Conservation (phyloP, 169 alveolate species). For the Plasmodium gallinaceum region DNA sequence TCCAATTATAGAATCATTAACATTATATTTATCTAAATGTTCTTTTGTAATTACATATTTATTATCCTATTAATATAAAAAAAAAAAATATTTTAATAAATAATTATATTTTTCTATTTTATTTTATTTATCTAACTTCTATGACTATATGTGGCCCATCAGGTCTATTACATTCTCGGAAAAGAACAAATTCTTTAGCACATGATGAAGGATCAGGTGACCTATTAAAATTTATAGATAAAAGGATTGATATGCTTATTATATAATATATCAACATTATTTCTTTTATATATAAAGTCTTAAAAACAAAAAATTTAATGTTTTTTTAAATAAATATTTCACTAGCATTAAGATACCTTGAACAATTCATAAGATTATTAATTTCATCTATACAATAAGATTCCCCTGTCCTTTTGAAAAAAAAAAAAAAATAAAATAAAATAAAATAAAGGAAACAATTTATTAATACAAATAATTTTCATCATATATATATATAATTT, state of each 20-base stretch:
- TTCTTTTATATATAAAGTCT: background rate
- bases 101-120: background rate
- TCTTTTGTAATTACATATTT: slow-evolving; percentile 68
- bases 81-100: background rate
- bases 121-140: slow-evolving; percentile 73
- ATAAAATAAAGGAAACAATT: background rate
- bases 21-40: slow-evolving; percentile 74
- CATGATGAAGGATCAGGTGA: slow-evolving; percentile 83
- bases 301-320: background rate
- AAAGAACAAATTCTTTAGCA: slow-evolving; percentile 84
- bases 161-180: slow-evolving; percentile 87
- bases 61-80: slow-evolving; percentile 20
- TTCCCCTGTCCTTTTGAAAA: slow-evolving; percentile 68
- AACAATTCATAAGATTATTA: slow-evolving; percentile 79
- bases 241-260: background rate
- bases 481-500: background rate
- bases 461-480: background rate
- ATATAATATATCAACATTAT: background rate
- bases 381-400: slow-evolving; percentile 84
- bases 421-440: too few species aligned
- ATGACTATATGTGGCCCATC: slow-evolving; percentile 84
- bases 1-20: slow-evolving; percentile 45
- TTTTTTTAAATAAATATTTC: background rate
- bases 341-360: slow-evolving; percentile 76
- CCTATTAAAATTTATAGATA: slow-evolving; percentile 46